Percentiles rank a stretch among this genome's conserved stretches.
Evolutionary conservation across 1,139 yeast species (phyloP).

Genomic region (Suhomyces anneliseae): DNA sequence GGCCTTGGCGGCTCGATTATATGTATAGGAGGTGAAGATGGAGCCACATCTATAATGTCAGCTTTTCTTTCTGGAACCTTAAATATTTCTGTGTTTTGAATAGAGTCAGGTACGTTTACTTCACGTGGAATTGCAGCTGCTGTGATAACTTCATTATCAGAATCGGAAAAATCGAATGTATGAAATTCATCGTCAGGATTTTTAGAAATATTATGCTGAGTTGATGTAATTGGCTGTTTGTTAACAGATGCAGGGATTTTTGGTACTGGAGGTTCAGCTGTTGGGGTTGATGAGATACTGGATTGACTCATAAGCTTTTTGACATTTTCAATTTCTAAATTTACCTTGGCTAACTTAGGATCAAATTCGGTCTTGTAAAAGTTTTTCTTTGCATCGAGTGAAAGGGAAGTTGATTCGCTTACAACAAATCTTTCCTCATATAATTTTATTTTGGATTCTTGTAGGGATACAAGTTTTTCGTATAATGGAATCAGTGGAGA

Average conservation of each 20-base stretch:
- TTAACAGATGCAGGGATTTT: background rate
- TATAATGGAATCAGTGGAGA: constrained; percentile 1
- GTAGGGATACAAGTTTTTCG: constrained; percentile 9
- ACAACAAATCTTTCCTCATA: constrained; percentile 14
- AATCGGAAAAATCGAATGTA: constrained; percentile 12
- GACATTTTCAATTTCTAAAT: background rate
- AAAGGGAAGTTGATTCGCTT: constrained; percentile 21
- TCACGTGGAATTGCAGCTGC: constrained; percentile 4
- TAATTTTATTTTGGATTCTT: constrained; percentile 14
- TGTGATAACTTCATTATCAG: constrained; percentile 9
- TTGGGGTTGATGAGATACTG: background rate
- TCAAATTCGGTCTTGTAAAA: constrained; percentile 16
- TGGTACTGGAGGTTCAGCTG: background rate
- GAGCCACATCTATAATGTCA: background rate
- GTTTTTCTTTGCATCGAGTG: constrained; percentile 20
- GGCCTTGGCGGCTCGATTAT: background rate
- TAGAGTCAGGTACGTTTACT: constrained; percentile 6
- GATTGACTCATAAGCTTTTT: background rate
- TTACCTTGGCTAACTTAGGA: constrained; percentile 12
- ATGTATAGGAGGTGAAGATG: background rate
- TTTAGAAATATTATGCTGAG: background rate
- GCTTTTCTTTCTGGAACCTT: constrained; percentile 6
- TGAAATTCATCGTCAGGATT: constrained; percentile 3
- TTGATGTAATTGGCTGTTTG: background rate
- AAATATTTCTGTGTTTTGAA: constrained; percentile 4